Base-by-base conservation (phyloP, 768 basidiomycete species). In the Lactarius evosmus region DNA sequence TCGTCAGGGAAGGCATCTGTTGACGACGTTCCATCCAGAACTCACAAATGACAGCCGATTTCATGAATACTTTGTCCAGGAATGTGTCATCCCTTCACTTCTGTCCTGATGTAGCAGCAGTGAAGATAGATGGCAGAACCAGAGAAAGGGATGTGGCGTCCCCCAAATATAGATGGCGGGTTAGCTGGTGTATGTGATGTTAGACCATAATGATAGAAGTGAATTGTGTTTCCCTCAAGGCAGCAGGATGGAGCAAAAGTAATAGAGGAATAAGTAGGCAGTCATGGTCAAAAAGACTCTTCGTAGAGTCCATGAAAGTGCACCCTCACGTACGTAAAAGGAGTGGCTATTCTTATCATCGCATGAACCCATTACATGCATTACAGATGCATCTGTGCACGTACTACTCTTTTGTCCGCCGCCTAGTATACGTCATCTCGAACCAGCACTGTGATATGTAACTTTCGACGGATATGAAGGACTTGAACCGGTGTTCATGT, bases 11-110 rank as follows among this genome's bases (percentile, higher is more conserved):
- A 79, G 78, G 30, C 87, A 93, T 72, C 78, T 98, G 65, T 80
- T 95, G 32, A 94, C 95, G 4, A 92, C 88, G 0, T 98, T 97
- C 77, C 96, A 98, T 72, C 96, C 95, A 0, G 96, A 98, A 74
- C 78, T 98, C 51, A 95, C 92, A 27, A 80, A 81, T 61, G 96
- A 98, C 71, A 76, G 83, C 62, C 85, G 95, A 41, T 92, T 98
- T 71, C 95, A 97, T 74, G 90, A 96, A 65, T 96, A 91, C 73
- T 98, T 96, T 71, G 79, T 96, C 46, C 79, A 79, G 60, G 82
- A 86, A 70, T 93, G 90, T 70, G 89, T 95, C 9, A 63, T 85
- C 4, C 70, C 75, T 14, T 65, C 70, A 4, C 30, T 71, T 27
- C 33, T 22, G 11, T 32, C 58, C 19, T 51, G 46, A 57, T 16